These are phyloP conservation scores for Boeremia exigua DNA, from an alignment of 2,329 filamentous ascomycete species.

Conservation along the genomic window DNA sequence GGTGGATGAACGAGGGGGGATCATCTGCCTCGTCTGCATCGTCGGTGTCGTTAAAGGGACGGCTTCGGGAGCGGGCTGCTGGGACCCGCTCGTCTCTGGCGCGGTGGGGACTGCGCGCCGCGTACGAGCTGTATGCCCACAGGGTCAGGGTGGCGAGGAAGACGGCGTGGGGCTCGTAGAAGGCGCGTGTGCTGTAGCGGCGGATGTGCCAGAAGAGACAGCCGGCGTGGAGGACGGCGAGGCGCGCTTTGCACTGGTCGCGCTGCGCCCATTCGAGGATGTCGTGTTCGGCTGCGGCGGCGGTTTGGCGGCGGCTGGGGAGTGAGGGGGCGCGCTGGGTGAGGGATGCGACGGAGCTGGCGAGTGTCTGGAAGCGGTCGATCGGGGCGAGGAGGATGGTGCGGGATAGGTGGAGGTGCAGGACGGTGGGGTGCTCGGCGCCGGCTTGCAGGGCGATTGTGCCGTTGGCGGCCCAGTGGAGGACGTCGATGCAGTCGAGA, in stretches of 20 bases:
- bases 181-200: constrained; percentile 56
- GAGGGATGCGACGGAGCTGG: constrained; percentile 30
- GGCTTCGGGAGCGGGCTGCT: too few species aligned
- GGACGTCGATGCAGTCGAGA: constrained; percentile 59
- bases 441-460: constrained; percentile 58
- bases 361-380: constrained; percentile 53
- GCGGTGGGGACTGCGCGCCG: neutral
- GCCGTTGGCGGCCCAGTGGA: constrained; percentile 65
- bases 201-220: constrained; percentile 60
- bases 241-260: constrained; percentile 61
- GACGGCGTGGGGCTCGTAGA: constrained; percentile 55
- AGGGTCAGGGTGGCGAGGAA: constrained; percentile 55
- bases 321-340: neutral
- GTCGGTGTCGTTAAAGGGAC: neutral
- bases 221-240: constrained; percentile 61
- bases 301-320: neutral
- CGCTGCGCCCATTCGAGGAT: constrained; percentile 58
- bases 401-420: constrained; percentile 62
- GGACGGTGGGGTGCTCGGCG: constrained; percentile 60
- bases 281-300: constrained; percentile 37
- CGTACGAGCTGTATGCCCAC: constrained; percentile 53
- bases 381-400: constrained; percentile 60
- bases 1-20: constrained; percentile 56
- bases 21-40: constrained; percentile 8
- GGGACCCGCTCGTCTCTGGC: too few species aligned